These are phyloP conservation scores for Pseudogymnoascus sp. DNA, from an alignment of 2,329 filamentous ascomycete genomes.

Conservation along the genomic window DNA sequence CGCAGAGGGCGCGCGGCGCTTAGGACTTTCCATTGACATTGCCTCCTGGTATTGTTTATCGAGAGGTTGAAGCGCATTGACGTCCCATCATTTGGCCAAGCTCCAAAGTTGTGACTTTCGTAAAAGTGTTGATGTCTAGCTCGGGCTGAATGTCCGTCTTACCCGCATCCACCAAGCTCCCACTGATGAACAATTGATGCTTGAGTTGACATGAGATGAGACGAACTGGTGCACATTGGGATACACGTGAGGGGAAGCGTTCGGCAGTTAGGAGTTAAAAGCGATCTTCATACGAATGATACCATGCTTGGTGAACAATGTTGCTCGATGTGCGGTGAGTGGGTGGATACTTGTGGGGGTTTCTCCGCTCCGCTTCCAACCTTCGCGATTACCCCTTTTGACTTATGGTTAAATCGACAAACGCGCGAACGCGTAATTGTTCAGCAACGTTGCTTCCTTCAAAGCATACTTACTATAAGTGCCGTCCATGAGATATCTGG, in stretches of 20 bases:
- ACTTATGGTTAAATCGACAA: slow-evolving; percentile 1
- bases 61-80: slow-evolving; percentile 2
- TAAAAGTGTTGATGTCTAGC: background rate
- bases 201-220: slow-evolving; percentile 2
- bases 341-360: slow-evolving; percentile 2
- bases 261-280: slow-evolving; percentile 8
- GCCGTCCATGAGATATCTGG: background rate
- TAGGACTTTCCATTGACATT: background rate
- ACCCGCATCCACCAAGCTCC: slow-evolving; percentile 2
- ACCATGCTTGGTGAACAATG: slow-evolving; percentile 4
- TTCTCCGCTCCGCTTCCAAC: slow-evolving; percentile 3
- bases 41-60: background rate
- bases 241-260: slow-evolving; percentile 2
- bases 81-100: background rate
- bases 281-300: slow-evolving; percentile 3
- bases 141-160: background rate
- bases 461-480: background rate
- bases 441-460: background rate
- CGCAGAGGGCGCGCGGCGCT: background rate
- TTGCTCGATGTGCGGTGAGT: slow-evolving; percentile 1
- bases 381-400: background rate
- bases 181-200: slow-evolving; percentile 5
- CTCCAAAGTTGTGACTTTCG: background rate
- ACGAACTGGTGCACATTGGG: background rate
- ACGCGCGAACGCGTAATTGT: background rate